A percentile compares a stretch with the other conserved stretches of the same genome.
These are phyloP conservation scores for Candida bentonensis DNA, from an alignment of 805 yeast species.

Conservation along the genomic window DNA sequence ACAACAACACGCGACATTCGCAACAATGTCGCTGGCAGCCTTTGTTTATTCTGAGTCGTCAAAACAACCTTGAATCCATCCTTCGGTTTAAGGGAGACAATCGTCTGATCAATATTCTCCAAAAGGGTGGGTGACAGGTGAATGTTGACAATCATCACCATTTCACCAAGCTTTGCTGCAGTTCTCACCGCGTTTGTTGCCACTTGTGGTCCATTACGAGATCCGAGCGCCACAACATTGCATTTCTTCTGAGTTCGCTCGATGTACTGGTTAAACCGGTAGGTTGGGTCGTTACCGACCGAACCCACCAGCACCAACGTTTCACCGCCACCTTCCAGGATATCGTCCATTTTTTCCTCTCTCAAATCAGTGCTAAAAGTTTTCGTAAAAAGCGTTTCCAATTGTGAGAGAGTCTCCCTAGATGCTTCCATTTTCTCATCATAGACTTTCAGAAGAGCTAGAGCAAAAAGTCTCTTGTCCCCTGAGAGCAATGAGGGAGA, in stretches of 20 bases:
- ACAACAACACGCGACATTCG: conserved; percentile 40
- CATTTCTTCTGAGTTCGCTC: conserved; percentile 17
- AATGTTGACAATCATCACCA: conserved; percentile 72
- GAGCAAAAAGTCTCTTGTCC: conserved; percentile 27
- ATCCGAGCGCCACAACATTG: conserved; percentile 52
- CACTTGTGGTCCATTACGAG: conserved; percentile 43
- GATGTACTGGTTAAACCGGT: conserved; percentile 35
- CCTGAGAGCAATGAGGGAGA: conserved; percentile 32
- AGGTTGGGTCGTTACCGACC: conserved; percentile 55
- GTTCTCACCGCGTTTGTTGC: conserved; percentile 41
- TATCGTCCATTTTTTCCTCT: neutral
- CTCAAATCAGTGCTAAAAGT: neutral
- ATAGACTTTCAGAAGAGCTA: conserved; percentile 28
- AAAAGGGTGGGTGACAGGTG: conserved; percentile 42
- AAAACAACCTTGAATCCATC: conserved; percentile 41
- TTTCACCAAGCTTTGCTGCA: conserved; percentile 36
- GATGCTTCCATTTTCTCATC: neutral
- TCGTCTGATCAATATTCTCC: neutral
- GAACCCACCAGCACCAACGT: conserved; percentile 42
- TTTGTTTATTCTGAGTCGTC: conserved; percentile 39
- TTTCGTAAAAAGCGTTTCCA: neutral
- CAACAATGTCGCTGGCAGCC: conserved; percentile 43
- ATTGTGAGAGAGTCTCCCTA: neutral
- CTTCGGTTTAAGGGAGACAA: neutral
- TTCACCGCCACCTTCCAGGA: neutral